A percentile compares a stretch with the other conserved stretches of the same genome.
Evolutionary conservation across 2,329 filamentous ascomycete species (phyloP).

Genomic region (Claviceps africana): DNA sequence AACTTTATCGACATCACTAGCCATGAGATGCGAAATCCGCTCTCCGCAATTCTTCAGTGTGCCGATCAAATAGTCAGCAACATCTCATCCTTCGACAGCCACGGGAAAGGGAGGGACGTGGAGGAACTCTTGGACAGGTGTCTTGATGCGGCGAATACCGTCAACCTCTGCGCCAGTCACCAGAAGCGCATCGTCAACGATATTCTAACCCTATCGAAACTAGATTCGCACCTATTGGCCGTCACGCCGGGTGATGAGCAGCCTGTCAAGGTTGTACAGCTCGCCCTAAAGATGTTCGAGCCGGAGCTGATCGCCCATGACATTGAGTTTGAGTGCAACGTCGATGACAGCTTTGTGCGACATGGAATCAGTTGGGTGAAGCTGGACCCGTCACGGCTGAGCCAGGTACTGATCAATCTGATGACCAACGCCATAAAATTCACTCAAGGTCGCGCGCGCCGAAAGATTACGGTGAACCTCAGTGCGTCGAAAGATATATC

Average conservation of each 20-base stretch:
- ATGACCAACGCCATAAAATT: slow-evolving; percentile 56
- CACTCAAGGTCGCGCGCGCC: slow-evolving; percentile 43
- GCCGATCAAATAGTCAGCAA: slow-evolving; percentile 54
- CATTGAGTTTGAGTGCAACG: slow-evolving; percentile 54
- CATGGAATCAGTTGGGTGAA: slow-evolving; percentile 57
- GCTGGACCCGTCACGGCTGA: slow-evolving; percentile 59
- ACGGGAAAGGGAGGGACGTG: slow-evolving; percentile 27
- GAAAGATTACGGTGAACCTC: slow-evolving; percentile 49
- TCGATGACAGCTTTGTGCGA: slow-evolving; percentile 53
- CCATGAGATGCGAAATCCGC: slow-evolving; percentile 64
- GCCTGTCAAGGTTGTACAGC: slow-evolving; percentile 52
- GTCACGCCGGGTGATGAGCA: slow-evolving; percentile 59
- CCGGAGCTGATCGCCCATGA: slow-evolving; percentile 57
- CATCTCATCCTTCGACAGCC: slow-evolving; percentile 28
- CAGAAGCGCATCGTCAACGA: slow-evolving; percentile 61
- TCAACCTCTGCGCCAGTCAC: slow-evolving; percentile 65
- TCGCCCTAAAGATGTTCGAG: slow-evolving; percentile 67
- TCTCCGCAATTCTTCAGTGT: slow-evolving; percentile 62
- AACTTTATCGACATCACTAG: slow-evolving; percentile 64
- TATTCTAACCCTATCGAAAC: slow-evolving; percentile 51
- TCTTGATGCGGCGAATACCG: slow-evolving; percentile 68
- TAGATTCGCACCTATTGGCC: slow-evolving; percentile 56
- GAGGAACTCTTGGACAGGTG: slow-evolving; percentile 38
- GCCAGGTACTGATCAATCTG: slow-evolving; percentile 65
- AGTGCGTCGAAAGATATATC: slow-evolving; percentile 44